Conservation (phyloP, 306 rosid genomes). For the Citrullus colocynthis region DNA sequence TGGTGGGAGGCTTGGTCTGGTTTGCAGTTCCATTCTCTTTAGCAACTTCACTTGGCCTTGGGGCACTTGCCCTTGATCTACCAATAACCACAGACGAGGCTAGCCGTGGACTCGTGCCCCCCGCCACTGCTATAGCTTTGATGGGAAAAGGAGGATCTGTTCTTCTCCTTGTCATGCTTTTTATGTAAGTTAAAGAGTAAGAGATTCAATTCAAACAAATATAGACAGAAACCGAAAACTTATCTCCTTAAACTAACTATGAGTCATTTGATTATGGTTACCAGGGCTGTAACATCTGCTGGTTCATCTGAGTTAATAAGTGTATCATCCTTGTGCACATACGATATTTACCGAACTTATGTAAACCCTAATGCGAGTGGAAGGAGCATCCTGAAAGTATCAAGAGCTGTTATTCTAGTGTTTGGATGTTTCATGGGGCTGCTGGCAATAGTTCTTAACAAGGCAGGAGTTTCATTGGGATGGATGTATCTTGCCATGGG, state of each 20-base stretch:
- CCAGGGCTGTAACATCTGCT: slow-evolving; percentile 96
- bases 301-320: slow-evolving; percentile 90
- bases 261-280: slow-evolving; percentile 1
- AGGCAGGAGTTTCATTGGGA: slow-evolving; percentile 73
- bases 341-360: slow-evolving; percentile 76
- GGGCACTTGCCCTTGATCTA: slow-evolving; percentile 89
- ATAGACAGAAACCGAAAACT: not conserved
- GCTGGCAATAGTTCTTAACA: slow-evolving; percentile 68
- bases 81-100: slow-evolving; percentile 69
- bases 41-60: slow-evolving; percentile 82
- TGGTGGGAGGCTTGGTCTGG: slow-evolving; percentile 96
- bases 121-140: slow-evolving; percentile 88
- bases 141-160: slow-evolving; percentile 91
- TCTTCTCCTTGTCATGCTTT: slow-evolving; percentile 91
- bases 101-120: slow-evolving; percentile 81
- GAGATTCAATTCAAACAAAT: not conserved
- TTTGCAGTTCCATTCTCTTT: slow-evolving; percentile 96
- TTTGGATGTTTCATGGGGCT: slow-evolving; percentile 86
- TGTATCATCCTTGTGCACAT: slow-evolving; percentile 74
- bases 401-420: slow-evolving; percentile 48
- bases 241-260: not conserved
- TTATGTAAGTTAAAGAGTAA: slow-evolving; percentile 49
- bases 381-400: slow-evolving; percentile 59
- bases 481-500: slow-evolving; percentile 98
- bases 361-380: slow-evolving; percentile 75